Base-by-base conservation (phyloP, 2,329 filamentous ascomycete genomes). In the Paecilomyces niveus region DNA sequence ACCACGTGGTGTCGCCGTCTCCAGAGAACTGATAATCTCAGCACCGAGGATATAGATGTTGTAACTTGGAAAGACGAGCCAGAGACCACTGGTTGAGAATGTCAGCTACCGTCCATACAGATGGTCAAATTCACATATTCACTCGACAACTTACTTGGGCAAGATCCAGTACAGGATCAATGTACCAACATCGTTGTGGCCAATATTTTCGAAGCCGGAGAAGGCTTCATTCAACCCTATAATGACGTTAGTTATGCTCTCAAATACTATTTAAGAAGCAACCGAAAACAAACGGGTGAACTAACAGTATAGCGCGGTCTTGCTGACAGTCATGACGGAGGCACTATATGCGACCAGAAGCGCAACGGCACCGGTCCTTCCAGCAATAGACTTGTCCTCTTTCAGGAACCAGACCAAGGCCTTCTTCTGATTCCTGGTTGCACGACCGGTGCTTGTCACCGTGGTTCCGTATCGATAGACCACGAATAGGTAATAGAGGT, bases 291-390 rank as follows among this genome's bases (percentile, higher is more conserved):
- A 6, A 1, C 35, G n/a, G 18, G 8, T 31, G 21, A 24, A 77
- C 81, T 76, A 64, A 86, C 86, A 84, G 65, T 89, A 89, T 5
- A 90, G 69, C 26, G 85, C 66, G 1, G 87, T 89, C 77, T 89
- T 89, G 67, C 82, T 84, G 21, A 88, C 68, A 1, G 87, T 89
- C 80, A 89, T 84, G 1, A 85, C 74, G 4, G 81, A 81, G 21
- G 81, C 80, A 54, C 79, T 78, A 61, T 85, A 88, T 1, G 79
- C 85, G 56, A 87, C 72, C 53, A 89, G 61, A 31, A 84, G 76
- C 18, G 85, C 85, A 60, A 77, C 70, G 1, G 79, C 83, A 1
- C 82, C 85, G 58, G 70, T 73, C 55, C 73, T 73, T 3, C 84
- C 84, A 53, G 74, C 69, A 3, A 87, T 74, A 54, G 77, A 79